Conservation (phyloP, 805 yeast species). For the Starmerella apis region DNA sequence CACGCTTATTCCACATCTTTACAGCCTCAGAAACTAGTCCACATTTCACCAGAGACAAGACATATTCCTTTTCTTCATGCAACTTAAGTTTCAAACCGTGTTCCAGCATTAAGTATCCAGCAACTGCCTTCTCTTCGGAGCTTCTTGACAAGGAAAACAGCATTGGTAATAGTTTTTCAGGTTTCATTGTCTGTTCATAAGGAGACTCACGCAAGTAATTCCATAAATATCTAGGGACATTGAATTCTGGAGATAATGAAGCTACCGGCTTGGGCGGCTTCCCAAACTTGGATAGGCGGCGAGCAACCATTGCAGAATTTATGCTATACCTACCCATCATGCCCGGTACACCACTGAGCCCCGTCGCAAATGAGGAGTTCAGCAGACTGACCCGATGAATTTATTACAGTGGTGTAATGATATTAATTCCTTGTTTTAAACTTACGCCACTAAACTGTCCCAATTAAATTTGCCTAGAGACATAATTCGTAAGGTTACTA, state of each 20-base stretch:
- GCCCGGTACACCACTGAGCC: too few relatives aligned
- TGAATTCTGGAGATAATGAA: neutral
- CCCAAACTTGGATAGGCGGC: neutral
- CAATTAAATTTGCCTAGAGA: too few relatives aligned
- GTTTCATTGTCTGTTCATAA: neutral
- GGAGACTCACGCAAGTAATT: neutral
- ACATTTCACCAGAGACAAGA: conserved; percentile 2
- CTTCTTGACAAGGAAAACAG: neutral
- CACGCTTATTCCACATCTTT: neutral
- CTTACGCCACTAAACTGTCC: too few relatives aligned
- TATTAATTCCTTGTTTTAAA: too few relatives aligned
- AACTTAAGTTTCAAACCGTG: neutral
- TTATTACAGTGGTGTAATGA: neutral
- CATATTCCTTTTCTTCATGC: neutral
- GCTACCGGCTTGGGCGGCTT: neutral
- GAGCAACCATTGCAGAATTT: neutral
- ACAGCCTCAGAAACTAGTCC: conserved; percentile 7
- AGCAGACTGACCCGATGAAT: too few relatives aligned
- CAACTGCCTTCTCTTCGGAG: conserved; percentile 3
- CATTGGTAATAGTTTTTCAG: neutral
- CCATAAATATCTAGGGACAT: neutral
- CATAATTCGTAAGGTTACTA: too few relatives aligned
- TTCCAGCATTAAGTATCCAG: conserved; percentile 5
- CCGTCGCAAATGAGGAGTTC: too few relatives aligned
- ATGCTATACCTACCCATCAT: neutral